phyloP scores from a whole-genome alignment of 805 yeast genomes.

The Lachancea nothofagi region DNA sequence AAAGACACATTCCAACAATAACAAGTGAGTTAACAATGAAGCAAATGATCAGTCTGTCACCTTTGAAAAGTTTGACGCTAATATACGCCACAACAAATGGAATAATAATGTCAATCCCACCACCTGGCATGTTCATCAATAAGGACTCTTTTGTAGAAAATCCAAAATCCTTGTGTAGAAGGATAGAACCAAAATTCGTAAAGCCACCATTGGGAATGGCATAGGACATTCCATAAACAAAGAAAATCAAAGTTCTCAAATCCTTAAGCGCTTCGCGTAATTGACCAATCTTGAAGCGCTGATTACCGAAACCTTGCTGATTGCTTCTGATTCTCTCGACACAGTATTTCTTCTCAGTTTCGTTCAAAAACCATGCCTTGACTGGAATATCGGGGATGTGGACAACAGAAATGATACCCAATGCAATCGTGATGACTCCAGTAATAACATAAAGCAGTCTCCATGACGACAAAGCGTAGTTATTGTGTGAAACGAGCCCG shows the following conservation, averaged over 20 bases:
- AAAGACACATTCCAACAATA: conserved; percentile 24
- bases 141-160: conserved; percentile 22
- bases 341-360: conserved; percentile 40
- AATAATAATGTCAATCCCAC: conserved; percentile 28
- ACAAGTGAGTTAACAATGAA: conserved; percentile 7
- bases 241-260: conserved; percentile 43
- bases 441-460: conserved; percentile 51
- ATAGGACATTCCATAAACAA: conserved; percentile 36
- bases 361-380: conserved; percentile 42
- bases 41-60: conserved; percentile 4
- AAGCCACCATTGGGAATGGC: conserved; percentile 53
- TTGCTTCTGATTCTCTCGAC: conserved; percentile 49
- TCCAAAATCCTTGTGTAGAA: conserved; percentile 34
- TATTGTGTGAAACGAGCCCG: conserved; percentile 31
- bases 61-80: conserved; percentile 6
- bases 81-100: conserved; percentile 10
- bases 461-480: conserved; percentile 46
- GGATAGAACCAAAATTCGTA: conserved; percentile 43
- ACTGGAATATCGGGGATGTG: conserved; percentile 55
- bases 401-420: conserved; percentile 43
- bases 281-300: conserved; percentile 49
- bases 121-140: conserved; percentile 36
- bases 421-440: conserved; percentile 51
- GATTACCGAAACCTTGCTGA: conserved; percentile 55
- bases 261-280: conserved; percentile 47